Conservation (phyloP, 345 rosid species). For the Anacardium occidentale region DNA sequence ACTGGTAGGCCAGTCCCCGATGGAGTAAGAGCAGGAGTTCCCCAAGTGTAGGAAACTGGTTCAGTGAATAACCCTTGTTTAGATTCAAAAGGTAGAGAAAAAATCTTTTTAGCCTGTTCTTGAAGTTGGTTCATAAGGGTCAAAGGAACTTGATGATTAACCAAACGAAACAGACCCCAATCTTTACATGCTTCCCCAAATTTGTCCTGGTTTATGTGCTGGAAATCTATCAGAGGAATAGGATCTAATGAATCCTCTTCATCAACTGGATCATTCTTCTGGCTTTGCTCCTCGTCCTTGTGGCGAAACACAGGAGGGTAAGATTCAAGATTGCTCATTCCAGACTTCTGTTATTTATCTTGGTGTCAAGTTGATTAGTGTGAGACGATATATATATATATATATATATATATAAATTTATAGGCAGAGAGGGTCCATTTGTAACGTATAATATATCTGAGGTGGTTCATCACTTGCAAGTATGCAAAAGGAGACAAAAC, state of each 20-base stretch:
- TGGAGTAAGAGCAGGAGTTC: conserved; percentile 62
- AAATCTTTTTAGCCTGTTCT: conserved; percentile 38
- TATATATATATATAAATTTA: too few relatives aligned
- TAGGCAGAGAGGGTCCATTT: too few relatives aligned
- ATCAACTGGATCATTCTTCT: conserved; percentile 18
- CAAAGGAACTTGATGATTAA: conserved; percentile 62
- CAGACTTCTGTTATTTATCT: not conserved
- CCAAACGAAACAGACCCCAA: conserved; percentile 75
- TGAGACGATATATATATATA: not conserved
- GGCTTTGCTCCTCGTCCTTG: conserved; percentile 1
- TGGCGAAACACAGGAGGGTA: conserved; percentile 50
- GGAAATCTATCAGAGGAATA: conserved; percentile 54
- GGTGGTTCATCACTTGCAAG: too few relatives aligned
- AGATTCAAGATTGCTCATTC: conserved; percentile 36
- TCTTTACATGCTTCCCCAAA: conserved; percentile 52
- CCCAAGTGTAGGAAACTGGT: conserved; percentile 74
- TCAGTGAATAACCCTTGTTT: conserved; percentile 35
- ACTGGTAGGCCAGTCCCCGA: conserved; percentile 51
- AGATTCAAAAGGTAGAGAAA: conserved; percentile 52
- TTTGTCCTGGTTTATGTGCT: conserved; percentile 33
- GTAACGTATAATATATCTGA: too few relatives aligned
- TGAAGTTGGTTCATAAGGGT: conserved; percentile 39
- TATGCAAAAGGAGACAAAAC: too few relatives aligned
- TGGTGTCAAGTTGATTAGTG: not conserved
- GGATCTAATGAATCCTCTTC: conserved; percentile 18